phyloP scores from a whole-genome alignment of 78 protist species.

The Salpingoeca rosetta region DNA sequence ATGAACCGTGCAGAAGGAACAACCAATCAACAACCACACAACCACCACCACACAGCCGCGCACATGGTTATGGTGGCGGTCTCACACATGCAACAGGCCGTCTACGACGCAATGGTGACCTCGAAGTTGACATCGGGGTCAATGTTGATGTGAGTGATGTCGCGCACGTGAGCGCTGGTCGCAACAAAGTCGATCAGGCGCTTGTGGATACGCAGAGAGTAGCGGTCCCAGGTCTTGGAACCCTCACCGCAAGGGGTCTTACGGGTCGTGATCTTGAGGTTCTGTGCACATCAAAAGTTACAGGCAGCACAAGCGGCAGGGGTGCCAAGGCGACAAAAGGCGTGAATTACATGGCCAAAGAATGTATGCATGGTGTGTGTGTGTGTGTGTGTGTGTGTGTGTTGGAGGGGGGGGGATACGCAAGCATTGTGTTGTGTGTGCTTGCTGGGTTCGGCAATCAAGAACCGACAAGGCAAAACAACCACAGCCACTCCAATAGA shows the following conservation, averaged over 20 bases:
- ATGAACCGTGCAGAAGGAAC: no score
- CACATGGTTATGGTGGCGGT: no score
- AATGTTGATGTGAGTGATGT: constrained; percentile 78
- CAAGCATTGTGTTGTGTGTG: no score
- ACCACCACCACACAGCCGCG: no score
- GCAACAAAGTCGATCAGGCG: constrained; percentile 94
- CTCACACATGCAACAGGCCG: not conserved
- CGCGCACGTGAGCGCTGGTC: constrained; percentile 81
- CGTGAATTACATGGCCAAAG: no score
- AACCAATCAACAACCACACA: no score
- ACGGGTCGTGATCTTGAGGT: constrained; percentile 91
- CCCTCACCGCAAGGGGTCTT: constrained; percentile 99
- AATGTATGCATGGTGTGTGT: no score
- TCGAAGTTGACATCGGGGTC: constrained; percentile 88
- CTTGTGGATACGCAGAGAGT: constrained; percentile 99
- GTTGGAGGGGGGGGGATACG: no score
- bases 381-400: no score
- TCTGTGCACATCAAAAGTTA: constrained; percentile 64
- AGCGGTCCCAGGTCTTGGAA: constrained; percentile 99
- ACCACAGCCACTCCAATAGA: not conserved
- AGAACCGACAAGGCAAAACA: no score
- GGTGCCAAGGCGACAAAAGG: not conserved
- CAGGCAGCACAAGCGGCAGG: not conserved
- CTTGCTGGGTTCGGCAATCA: no score
- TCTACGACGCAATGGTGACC: constrained; percentile 49